These are phyloP conservation scores for Camellia sinensis DNA, from an alignment of 148 eudicot genomes.

Conservation along the genomic window DNA sequence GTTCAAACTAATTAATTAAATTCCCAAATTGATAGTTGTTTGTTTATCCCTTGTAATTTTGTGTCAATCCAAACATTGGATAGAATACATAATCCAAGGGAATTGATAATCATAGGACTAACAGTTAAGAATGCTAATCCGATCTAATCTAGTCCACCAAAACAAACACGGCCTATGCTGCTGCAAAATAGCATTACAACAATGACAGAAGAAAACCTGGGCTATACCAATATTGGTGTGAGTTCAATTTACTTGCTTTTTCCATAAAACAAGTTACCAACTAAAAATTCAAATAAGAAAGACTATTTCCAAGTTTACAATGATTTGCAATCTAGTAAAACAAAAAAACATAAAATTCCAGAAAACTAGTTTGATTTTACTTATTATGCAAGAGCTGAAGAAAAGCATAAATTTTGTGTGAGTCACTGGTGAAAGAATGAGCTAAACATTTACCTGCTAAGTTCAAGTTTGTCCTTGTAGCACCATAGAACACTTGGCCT, in stretches of 20 bases:
- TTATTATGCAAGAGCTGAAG: too few species aligned
- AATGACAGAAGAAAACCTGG: too few species aligned
- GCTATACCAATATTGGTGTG: background rate
- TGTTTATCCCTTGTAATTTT: too few species aligned
- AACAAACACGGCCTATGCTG: too few species aligned
- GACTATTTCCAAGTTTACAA: background rate
- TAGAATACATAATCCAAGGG: too few species aligned
- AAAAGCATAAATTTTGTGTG: background rate
- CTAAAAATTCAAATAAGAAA: background rate
- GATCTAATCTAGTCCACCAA: too few species aligned
- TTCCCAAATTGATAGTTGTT: too few species aligned
- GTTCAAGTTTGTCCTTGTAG: constrained; percentile 77
- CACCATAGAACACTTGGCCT: constrained; percentile 87
- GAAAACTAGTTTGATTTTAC: background rate
- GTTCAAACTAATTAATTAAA: too few species aligned
- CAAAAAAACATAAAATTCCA: background rate
- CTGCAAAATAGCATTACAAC: background rate
- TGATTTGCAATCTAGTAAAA: background rate
- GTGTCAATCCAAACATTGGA: too few species aligned
- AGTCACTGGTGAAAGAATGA: background rate
- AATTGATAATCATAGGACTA: too few species aligned
- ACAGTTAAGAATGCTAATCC: too few species aligned
- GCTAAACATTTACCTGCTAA: constrained; percentile 56
- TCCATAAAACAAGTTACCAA: background rate
- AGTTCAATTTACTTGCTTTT: background rate